phyloP scores from a whole-genome alignment of 1,284 basidiomycete species.

The Anthracocystis walkeri region DNA sequence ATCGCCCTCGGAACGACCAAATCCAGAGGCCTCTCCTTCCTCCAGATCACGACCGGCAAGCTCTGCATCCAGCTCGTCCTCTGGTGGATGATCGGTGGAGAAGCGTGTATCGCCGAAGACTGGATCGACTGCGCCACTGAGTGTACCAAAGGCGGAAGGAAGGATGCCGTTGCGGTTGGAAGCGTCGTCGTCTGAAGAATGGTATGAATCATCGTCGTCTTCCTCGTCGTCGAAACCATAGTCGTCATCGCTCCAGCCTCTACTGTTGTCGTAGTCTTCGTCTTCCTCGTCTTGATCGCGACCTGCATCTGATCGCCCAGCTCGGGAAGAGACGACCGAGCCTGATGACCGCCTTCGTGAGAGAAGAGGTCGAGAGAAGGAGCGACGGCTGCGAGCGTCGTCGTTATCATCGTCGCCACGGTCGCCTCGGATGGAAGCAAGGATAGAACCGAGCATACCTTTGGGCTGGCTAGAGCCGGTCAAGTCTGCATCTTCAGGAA shows the following conservation, averaged over 20 bases:
- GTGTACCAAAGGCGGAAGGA: slow-evolving; percentile 64
- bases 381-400: slow-evolving; percentile 50
- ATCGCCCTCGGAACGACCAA: slow-evolving; percentile 43
- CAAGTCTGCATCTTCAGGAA: slow-evolving; percentile 37
- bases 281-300: slow-evolving; percentile 49
- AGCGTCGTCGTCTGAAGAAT: slow-evolving; percentile 56
- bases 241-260: slow-evolving; percentile 58
- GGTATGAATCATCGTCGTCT: slow-evolving; percentile 44
- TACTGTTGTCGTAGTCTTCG: slow-evolving; percentile 22
- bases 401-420: slow-evolving; percentile 50
- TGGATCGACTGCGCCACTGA: slow-evolving; percentile 60
- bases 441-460: slow-evolving; percentile 63
- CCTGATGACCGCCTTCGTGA: slow-evolving; percentile 42
- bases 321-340: slow-evolving; percentile 45
- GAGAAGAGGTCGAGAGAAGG: slow-evolving; percentile 52
- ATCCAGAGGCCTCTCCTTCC: slow-evolving; percentile 39
- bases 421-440: slow-evolving; percentile 62
- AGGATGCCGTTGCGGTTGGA: slow-evolving; percentile 55
- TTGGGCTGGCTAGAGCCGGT: slow-evolving; percentile 41
- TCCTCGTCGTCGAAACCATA: slow-evolving; percentile 52
- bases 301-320: slow-evolving; percentile 31
- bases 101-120: slow-evolving; percentile 65
- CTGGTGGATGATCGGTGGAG: slow-evolving; percentile 55
- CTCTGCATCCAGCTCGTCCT: slow-evolving; percentile 62
- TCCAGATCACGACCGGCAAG: slow-evolving; percentile 49